Evolutionary conservation across 225 moss, liverwort and hornwort species (phyloP).

Genomic region (Physcomitrium patens): DNA sequence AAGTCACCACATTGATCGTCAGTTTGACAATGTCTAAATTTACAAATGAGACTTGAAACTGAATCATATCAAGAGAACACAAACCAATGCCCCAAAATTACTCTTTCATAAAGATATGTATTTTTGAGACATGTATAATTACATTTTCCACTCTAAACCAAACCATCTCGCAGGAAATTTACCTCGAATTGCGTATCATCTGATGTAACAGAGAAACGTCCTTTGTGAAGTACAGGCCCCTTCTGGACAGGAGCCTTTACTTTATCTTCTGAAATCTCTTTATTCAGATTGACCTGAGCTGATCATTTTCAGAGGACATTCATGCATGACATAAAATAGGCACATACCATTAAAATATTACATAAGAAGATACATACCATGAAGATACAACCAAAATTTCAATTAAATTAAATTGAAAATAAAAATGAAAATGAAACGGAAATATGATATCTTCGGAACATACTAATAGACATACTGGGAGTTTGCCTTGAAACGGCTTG

Average conservation of each 20-base stretch:
- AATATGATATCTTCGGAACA: conserved; percentile 6
- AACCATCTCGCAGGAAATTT: conserved; percentile 17
- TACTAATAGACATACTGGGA: conserved; percentile 41
- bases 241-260: conserved; percentile 58
- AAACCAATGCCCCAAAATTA: conserved; percentile 13
- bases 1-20: neutral
- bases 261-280: conserved; percentile 56
- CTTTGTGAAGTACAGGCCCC: conserved; percentile 79
- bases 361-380: no score
- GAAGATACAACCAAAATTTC: no score
- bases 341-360: no score
- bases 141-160: neutral
- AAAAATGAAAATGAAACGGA: conserved; percentile 20
- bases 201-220: conserved; percentile 94
- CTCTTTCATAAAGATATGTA: conserved; percentile 13
- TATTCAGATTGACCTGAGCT: conserved; percentile 6
- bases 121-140: neutral
- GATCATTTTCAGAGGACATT: no score
- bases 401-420: no score
- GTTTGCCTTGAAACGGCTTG: conserved; percentile 46
- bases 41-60: neutral
- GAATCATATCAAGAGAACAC: conserved; percentile 11
- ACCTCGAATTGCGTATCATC: conserved; percentile 75
- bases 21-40: conserved; percentile 2
- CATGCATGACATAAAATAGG: no score